Conservation (phyloP, 805 yeast species). For the Candida taoyuanica region DNA sequence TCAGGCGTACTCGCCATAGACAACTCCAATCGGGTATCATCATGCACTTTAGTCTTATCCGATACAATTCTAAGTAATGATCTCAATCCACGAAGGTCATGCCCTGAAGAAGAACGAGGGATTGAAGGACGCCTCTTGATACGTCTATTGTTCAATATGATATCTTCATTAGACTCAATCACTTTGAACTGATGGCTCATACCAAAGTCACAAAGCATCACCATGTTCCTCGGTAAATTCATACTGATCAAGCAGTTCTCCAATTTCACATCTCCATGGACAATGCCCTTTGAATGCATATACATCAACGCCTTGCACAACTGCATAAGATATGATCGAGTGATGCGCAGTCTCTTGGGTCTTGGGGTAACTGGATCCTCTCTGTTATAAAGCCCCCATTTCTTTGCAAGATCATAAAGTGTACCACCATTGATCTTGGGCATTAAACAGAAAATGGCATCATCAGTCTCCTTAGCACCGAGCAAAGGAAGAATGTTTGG, state of each 20-base stretch:
- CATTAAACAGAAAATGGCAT: conserved; percentile 69
- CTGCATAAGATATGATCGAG: conserved; percentile 43
- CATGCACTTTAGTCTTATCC: conserved; percentile 28
- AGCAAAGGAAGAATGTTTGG: conserved; percentile 58
- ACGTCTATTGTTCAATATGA: conserved; percentile 25
- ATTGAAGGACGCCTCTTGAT: conserved; percentile 27
- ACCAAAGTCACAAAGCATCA: conserved; percentile 85
- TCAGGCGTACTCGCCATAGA: conserved; percentile 3
- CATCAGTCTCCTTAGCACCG: conserved; percentile 55
- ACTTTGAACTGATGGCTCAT: conserved; percentile 45
- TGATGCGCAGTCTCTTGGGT: conserved; percentile 31
- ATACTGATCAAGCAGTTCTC: conserved; percentile 66
- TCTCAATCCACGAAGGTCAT: conserved; percentile 11
- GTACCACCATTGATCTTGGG: conserved; percentile 72
- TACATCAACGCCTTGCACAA: conserved; percentile 55
- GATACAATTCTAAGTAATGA: conserved; percentile 24
- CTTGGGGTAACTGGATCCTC: conserved; percentile 27
- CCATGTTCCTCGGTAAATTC: conserved; percentile 24
- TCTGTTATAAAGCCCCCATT: conserved; percentile 51
- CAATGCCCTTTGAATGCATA: conserved; percentile 62
- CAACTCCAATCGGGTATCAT: conserved; percentile 24
- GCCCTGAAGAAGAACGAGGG: conserved; percentile 32
- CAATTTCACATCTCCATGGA: conserved; percentile 73
- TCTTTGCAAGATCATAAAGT: conserved; percentile 65
- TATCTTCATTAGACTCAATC: conserved; percentile 17